Evolutionary conservation across 2,329 filamentous ascomycete genomes (phyloP).

Genomic region (Paecilomyces dactylethromorphus): DNA sequence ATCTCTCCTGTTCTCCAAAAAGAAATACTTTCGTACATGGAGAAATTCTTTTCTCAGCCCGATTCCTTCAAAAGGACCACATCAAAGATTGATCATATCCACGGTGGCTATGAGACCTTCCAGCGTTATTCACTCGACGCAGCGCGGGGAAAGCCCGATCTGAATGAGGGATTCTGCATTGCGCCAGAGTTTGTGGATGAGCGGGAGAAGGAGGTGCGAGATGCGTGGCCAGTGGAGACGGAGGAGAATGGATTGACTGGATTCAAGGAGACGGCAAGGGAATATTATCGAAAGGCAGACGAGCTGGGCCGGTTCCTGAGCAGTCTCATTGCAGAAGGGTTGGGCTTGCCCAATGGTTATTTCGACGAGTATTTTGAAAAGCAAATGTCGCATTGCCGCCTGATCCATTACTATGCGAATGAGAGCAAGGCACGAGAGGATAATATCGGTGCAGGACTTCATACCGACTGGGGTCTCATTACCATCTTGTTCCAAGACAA

Average conservation of each 20-base stretch:
- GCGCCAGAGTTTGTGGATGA: slow-evolving; percentile 1
- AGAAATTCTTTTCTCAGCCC: not conserved
- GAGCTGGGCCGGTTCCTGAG: not conserved
- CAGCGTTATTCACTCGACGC: not conserved
- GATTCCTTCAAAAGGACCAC: not conserved
- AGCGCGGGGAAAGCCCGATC: not conserved
- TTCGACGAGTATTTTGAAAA: not conserved
- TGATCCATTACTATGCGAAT: not conserved
- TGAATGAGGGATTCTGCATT: slow-evolving; percentile 1
- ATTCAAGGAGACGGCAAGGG: not conserved
- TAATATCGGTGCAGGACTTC: slow-evolving; percentile 13
- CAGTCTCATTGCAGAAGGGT: not conserved
- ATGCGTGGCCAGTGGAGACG: not conserved
- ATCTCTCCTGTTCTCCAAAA: not conserved
- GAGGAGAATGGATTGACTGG: not conserved
- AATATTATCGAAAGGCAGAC: not conserved
- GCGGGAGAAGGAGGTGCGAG: not conserved
- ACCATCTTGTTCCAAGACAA: slow-evolving; percentile 50
- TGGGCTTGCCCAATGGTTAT: not conserved
- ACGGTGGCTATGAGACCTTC: not conserved
- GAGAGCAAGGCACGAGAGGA: not conserved
- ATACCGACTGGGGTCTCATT: slow-evolving; percentile 50
- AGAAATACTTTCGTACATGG: not conserved
- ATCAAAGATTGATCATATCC: not conserved
- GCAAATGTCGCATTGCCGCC: not conserved